phyloP scores from a whole-genome alignment of 2,329 filamentous ascomycete species.

The Colletotrichum endophyticum region DNA sequence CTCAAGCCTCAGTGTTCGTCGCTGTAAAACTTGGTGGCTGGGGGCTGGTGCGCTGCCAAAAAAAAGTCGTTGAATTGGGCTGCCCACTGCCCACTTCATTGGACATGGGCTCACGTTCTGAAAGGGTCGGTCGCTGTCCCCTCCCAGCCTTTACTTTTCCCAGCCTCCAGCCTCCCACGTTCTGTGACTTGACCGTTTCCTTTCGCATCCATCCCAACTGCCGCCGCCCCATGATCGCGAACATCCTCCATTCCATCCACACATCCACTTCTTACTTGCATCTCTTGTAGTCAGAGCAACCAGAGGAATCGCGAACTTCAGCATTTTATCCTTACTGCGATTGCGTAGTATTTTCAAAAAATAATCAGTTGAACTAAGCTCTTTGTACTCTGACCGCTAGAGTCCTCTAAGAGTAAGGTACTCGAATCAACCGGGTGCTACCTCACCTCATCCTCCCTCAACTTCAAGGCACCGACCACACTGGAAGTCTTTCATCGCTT shows the following conservation, averaged over 20 bases:
- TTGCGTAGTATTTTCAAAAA: background rate
- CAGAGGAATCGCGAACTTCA: background rate
- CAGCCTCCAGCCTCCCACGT: constrained; percentile 19
- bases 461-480: background rate
- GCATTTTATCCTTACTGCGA: background rate
- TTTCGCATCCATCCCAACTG: constrained; percentile 13
- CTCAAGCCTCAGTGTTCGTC: constrained; percentile 3
- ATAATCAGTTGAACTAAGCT: background rate
- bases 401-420: background rate
- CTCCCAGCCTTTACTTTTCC: constrained; percentile 18
- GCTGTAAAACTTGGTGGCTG: constrained; percentile 14
- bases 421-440: background rate
- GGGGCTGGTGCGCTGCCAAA: constrained; percentile 11
- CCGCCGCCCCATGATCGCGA: constrained; percentile 14
- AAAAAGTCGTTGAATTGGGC: background rate
- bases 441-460: background rate
- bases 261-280: constrained; percentile 19
- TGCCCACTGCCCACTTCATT: background rate
- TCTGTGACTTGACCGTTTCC: constrained; percentile 11
- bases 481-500: background rate
- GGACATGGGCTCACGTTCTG: background rate
- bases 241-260: constrained; percentile 18
- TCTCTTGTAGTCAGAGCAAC: constrained; percentile 21
- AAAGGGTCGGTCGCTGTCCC: background rate
- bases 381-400: background rate